Percentiles rank a stretch among this genome's conserved stretches.
These are phyloP conservation scores for Rosa chinensis DNA, from an alignment of 306 rosid species.

Conservation along the genomic window DNA sequence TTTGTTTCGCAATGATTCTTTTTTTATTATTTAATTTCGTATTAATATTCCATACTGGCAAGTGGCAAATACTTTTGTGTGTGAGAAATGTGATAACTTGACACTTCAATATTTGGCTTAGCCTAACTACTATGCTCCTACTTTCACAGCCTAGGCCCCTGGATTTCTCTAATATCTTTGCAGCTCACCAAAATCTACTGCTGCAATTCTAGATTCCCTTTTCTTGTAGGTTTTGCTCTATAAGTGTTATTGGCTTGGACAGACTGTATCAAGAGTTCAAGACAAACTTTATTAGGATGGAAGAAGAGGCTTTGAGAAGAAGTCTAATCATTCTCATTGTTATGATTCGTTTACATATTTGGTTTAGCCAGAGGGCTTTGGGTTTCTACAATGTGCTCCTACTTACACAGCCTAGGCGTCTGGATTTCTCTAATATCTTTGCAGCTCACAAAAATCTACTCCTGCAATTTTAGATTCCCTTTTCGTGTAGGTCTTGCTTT, in stretches of 20 bases:
- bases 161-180: not conserved
- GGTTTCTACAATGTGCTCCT: not conserved
- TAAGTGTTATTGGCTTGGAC: too few species aligned
- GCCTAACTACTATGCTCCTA: not conserved
- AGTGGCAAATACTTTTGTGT: not conserved
- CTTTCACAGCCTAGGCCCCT: not conserved
- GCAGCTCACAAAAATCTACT: not conserved
- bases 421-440: not conserved
- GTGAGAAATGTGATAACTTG: not conserved
- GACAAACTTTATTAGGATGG: too few species aligned
- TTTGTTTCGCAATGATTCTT: not conserved
- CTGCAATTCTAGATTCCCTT: not conserved
- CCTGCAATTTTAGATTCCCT: too few species aligned
- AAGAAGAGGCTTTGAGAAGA: too few species aligned
- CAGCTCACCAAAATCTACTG: not conserved
- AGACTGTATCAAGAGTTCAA: too few species aligned
- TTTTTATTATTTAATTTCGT: not conserved
- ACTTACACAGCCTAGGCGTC: not conserved
- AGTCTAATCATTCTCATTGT: too few species aligned
- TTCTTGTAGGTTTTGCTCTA: too few species aligned
- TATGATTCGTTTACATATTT: too few species aligned
- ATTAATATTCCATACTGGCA: not conserved
- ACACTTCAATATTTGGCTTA: not conserved
- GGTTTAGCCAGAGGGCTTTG: not conserved
- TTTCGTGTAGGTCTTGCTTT: too few species aligned